Evolutionary conservation across 306 rosid genomes (phyloP).

Genomic region (Ziziphus jujuba): DNA sequence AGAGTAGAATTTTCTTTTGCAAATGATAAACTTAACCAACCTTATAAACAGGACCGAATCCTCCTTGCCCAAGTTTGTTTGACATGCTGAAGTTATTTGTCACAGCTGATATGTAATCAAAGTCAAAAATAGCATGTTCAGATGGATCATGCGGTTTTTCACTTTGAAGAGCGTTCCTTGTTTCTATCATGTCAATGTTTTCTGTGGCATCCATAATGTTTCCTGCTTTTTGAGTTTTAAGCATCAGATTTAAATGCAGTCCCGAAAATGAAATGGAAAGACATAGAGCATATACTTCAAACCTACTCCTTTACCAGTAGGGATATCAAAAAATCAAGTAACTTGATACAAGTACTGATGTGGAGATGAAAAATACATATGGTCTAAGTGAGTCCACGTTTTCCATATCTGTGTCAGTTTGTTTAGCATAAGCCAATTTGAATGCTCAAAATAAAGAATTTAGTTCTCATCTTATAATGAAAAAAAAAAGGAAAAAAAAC

Average conservation of each 20-base stretch:
- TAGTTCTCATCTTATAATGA: no score
- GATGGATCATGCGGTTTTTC: background rate
- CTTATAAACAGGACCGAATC: slow-evolving; percentile 29
- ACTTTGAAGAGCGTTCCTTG: background rate
- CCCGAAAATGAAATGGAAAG: background rate
- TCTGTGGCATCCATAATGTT: background rate
- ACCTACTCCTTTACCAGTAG: no score
- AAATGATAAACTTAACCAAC: background rate
- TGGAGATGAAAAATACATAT: no score
- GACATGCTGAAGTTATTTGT: slow-evolving; percentile 7
- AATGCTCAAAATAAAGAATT: no score
- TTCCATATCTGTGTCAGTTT: no score
- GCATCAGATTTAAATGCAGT: background rate
- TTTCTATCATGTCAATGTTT: background rate
- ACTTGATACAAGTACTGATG: no score
- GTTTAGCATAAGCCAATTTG: no score
- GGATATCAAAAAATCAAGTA: no score
- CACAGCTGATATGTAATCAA: slow-evolving; percentile 14
- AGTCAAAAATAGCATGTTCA: slow-evolving; percentile 8
- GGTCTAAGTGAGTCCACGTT: no score
- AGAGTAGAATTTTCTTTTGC: background rate
- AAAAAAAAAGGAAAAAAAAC: no score
- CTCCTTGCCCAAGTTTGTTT: slow-evolving; percentile 34
- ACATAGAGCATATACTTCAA: background rate
- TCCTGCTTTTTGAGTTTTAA: slow-evolving; percentile 2